Evolutionary conservation across 2,329 filamentous ascomycete species (phyloP).

Genomic region (Colletotrichum coccodes): DNA sequence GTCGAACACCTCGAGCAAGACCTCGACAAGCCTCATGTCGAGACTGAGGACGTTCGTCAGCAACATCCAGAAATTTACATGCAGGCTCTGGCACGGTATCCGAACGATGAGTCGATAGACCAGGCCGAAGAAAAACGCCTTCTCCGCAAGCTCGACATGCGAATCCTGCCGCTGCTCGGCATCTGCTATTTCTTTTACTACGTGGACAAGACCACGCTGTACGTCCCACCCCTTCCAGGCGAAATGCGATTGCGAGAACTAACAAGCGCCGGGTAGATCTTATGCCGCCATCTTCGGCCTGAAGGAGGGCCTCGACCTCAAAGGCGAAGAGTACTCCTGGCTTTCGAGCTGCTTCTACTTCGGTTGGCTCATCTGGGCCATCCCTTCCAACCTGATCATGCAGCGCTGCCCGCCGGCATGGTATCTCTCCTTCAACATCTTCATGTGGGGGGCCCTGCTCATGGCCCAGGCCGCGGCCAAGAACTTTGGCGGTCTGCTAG

Average conservation of each 20-base stretch:
- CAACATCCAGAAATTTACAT: conserved; percentile 43
- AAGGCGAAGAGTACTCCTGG: conserved; percentile 66
- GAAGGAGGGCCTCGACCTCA: conserved; percentile 64
- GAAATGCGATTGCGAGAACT: background rate
- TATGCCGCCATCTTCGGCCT: conserved; percentile 76
- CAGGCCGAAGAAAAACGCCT: conserved; percentile 44
- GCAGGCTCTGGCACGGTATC: conserved; percentile 48
- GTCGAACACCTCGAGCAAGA: conserved; percentile 35
- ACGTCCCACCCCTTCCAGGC: background rate
- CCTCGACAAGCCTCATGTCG: conserved; percentile 26
- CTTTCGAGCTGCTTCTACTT: conserved; percentile 49
- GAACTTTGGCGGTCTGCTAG: conserved; percentile 65
- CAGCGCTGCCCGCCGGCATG: conserved; percentile 45
- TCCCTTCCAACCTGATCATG: conserved; percentile 44
- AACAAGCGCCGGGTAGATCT: conserved; percentile 39
- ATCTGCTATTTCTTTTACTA: conserved; percentile 55
- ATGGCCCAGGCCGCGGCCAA: conserved; percentile 63
- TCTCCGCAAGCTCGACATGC: conserved; percentile 48
- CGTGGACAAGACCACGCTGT: conserved; percentile 40
- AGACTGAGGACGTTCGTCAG: conserved; percentile 34
- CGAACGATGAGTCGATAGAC: conserved; percentile 49
- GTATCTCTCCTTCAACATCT: conserved; percentile 58
- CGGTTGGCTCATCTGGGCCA: conserved; percentile 49
- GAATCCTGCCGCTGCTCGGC: conserved; percentile 49
- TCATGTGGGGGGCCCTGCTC: conserved; percentile 62